phyloP scores from a whole-genome alignment of 106 monocot genomes.

The Hemerocallis citrina region DNA sequence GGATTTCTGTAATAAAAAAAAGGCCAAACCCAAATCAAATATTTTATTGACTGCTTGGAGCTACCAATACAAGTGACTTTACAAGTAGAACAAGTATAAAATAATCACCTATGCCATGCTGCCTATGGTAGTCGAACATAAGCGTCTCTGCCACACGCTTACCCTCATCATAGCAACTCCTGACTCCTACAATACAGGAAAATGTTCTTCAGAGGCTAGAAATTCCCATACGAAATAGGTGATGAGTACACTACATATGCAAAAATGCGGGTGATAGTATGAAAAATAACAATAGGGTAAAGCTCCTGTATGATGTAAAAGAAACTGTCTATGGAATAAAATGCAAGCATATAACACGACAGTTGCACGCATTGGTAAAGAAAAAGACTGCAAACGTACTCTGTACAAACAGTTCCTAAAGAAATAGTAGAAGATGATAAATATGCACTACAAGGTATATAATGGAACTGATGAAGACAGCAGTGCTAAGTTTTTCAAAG shows the following conservation, averaged over 20 bases:
- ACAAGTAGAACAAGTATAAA: neutral
- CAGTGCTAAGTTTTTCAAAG: neutral
- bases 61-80: neutral
- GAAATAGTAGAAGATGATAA: neutral
- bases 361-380: neutral
- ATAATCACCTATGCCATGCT: conserved; percentile 32
- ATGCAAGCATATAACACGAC: neutral
- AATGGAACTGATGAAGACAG: neutral
- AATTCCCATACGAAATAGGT: neutral
- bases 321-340: neutral
- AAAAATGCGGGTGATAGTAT: neutral
- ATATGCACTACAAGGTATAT: neutral
- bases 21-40: neutral
- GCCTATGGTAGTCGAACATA: conserved; percentile 43
- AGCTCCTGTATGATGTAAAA: neutral
- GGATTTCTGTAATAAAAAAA: conserved; percentile 30
- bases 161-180: conserved; percentile 45
- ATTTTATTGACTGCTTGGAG: neutral
- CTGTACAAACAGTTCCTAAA: neutral
- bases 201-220: neutral
- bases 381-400: neutral
- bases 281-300: neutral
- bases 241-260: neutral
- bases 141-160: conserved; percentile 40
- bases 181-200: conserved; percentile 15